Percentiles rank a stretch among this genome's conserved stretches.
These are phyloP conservation scores for Austroboletus niveus DNA, from an alignment of 1,284 basidiomycete species.

Conservation along the genomic window DNA sequence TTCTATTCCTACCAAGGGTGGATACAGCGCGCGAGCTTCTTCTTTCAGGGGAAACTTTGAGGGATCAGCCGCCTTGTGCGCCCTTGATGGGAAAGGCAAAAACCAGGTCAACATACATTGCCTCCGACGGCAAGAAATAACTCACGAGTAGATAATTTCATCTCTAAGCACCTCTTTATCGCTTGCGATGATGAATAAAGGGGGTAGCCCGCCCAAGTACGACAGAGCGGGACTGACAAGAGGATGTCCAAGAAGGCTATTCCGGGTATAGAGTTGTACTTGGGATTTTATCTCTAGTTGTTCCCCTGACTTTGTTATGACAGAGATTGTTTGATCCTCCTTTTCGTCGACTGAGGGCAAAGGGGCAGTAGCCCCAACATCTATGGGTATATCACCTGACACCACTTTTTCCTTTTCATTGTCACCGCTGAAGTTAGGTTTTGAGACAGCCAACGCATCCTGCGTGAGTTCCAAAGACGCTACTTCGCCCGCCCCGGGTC, in stretches of 20 bases:
- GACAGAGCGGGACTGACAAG: slow-evolving; percentile 82
- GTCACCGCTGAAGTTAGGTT: slow-evolving; percentile 17
- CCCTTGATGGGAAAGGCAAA: slow-evolving; percentile 45
- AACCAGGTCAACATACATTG: background rate
- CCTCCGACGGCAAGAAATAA: slow-evolving; percentile 11
- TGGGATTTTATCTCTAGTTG: slow-evolving; percentile 61
- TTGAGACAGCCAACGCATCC: slow-evolving; percentile 26
- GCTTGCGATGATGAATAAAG: slow-evolving; percentile 82
- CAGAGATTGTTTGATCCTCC: slow-evolving; percentile 43
- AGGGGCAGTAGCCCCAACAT: slow-evolving; percentile 48
- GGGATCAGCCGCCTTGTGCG: slow-evolving; percentile 91
- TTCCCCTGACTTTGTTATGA: slow-evolving; percentile 49
- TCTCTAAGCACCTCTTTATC: slow-evolving; percentile 93
- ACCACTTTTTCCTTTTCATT: slow-evolving; percentile 3
- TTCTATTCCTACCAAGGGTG: slow-evolving; percentile 66
- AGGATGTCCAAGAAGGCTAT: slow-evolving; percentile 82
- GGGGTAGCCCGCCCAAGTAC: slow-evolving; percentile 90
- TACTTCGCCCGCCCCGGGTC: slow-evolving; percentile 9
- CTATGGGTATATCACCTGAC: slow-evolving; percentile 32
- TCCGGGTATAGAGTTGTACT: slow-evolving; percentile 88
- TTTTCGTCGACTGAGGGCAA: slow-evolving; percentile 37
- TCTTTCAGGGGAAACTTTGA: slow-evolving; percentile 68
- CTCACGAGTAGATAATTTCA: slow-evolving; percentile 86
- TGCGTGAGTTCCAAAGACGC: slow-evolving; percentile 2
- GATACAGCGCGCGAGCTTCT: slow-evolving; percentile 60